Evolutionary conservation across 163 green algal genomes (phyloP).

Genomic region (Scenedesmus sp.): DNA sequence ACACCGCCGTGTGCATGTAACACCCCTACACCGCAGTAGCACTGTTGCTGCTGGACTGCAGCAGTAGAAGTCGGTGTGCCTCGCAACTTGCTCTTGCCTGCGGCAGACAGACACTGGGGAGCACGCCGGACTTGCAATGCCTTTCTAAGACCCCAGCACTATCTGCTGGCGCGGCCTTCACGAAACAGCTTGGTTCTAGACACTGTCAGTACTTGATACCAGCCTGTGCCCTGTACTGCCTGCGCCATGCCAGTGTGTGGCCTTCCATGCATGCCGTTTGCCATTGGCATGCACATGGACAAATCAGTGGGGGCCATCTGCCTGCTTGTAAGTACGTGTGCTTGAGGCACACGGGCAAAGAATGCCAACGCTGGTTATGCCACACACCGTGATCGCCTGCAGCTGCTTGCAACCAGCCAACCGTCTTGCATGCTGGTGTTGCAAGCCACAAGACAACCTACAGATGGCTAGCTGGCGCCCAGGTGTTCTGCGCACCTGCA

Average conservation of each 20-base stretch:
- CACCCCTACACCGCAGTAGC: not conserved
- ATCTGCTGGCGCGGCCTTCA: too few relatives aligned
- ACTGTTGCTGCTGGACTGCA: not conserved
- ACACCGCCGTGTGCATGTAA: not conserved
- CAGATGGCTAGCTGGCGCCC: not conserved
- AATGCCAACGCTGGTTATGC: not conserved
- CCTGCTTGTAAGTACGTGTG: too few relatives aligned
- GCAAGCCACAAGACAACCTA: not conserved
- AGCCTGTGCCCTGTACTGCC: too few relatives aligned
- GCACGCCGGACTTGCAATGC: too few relatives aligned
- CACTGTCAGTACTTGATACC: too few relatives aligned
- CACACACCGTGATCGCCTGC: not conserved
- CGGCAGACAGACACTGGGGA: not conserved
- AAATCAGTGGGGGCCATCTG: too few relatives aligned
- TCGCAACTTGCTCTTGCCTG: not conserved
- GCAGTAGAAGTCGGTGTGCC: not conserved
- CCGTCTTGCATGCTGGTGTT: not conserved
- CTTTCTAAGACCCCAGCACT: too few relatives aligned
- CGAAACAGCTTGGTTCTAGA: too few relatives aligned
- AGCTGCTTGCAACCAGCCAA: not conserved
- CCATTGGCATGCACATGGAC: too few relatives aligned
- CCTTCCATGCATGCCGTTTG: too few relatives aligned
- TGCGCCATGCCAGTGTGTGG: too few relatives aligned
- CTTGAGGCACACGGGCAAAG: too few relatives aligned
- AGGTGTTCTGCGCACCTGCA: not conserved